phyloP scores from a whole-genome alignment of 2,329 filamentous ascomycete species.

The Cladosporium sp. region DNA sequence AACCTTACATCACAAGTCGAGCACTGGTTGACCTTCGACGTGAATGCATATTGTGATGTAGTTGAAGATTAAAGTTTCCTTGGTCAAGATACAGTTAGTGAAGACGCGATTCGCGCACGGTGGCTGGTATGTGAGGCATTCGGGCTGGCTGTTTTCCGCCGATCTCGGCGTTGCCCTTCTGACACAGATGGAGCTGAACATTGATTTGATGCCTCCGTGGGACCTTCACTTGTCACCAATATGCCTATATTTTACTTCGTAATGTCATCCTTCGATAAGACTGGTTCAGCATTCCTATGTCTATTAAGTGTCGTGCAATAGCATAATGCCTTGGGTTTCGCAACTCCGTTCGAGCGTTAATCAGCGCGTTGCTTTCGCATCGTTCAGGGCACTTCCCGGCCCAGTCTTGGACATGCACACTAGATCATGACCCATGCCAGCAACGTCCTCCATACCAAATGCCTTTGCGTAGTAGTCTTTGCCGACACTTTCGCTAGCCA shows the following conservation, averaged over 20 bases:
- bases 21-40: background rate
- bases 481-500: slow-evolving; percentile 24
- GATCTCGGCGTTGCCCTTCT: background rate
- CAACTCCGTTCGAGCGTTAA: background rate
- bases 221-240: background rate
- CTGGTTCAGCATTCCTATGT: background rate
- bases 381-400: slow-evolving; percentile 7
- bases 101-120: background rate
- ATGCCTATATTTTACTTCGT: background rate
- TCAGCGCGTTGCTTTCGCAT: background rate
- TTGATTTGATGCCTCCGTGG: background rate
- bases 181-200: background rate
- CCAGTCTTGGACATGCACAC: slow-evolving; percentile 22
- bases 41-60: background rate
- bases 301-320: background rate
- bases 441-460: slow-evolving; percentile 27
- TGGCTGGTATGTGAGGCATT: background rate
- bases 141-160: background rate
- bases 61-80: background rate
- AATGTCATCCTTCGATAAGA: background rate
- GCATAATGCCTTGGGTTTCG: background rate
- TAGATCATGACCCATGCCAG: slow-evolving; percentile 18
- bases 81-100: background rate
- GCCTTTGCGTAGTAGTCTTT: slow-evolving; percentile 27
- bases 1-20: background rate